phyloP scores from a whole-genome alignment of 106 monocot species.

The Apostasia shenzhenica region DNA sequence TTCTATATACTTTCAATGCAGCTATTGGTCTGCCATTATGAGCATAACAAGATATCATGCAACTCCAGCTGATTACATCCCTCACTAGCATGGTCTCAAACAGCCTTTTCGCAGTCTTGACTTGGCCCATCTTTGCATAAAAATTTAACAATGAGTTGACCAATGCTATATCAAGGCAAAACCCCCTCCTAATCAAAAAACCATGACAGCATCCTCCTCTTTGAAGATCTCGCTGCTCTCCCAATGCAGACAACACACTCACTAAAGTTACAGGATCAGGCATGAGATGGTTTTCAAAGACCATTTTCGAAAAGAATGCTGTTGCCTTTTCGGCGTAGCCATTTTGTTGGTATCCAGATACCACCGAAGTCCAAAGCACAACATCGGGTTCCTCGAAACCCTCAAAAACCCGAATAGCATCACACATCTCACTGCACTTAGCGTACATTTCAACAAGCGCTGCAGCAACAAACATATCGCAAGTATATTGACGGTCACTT shows the following conservation, averaged over 20 bases:
- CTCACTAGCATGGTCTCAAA: constrained; percentile 29
- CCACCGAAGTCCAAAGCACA: constrained; percentile 53
- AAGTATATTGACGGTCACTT: background rate
- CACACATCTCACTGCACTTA: constrained; percentile 35
- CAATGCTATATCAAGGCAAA: constrained; percentile 21
- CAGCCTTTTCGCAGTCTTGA: constrained; percentile 19
- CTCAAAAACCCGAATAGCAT: constrained; percentile 39
- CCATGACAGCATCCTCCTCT: constrained; percentile 55
- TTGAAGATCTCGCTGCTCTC: constrained; percentile 27
- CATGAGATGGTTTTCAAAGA: constrained; percentile 17
- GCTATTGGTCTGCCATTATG: constrained; percentile 25
- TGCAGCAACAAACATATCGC: constrained; percentile 48
- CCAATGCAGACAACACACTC: constrained; percentile 32
- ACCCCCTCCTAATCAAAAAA: constrained; percentile 24
- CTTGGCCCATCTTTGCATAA: constrained; percentile 42
- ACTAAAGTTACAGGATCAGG: constrained; percentile 40
- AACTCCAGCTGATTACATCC: constrained; percentile 70
- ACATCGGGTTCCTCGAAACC: constrained; percentile 38
- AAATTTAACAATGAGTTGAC: constrained; percentile 43
- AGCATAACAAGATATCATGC: constrained; percentile 43
- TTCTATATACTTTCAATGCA: constrained; percentile 39
- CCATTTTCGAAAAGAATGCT: constrained; percentile 38
- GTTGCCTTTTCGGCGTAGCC: constrained; percentile 20
- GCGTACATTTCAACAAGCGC: constrained; percentile 53
- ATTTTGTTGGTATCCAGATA: constrained; percentile 51